Evolutionary conservation across 306 rosid genomes (phyloP).

Genomic region (Fragaria nilgerrensis): DNA sequence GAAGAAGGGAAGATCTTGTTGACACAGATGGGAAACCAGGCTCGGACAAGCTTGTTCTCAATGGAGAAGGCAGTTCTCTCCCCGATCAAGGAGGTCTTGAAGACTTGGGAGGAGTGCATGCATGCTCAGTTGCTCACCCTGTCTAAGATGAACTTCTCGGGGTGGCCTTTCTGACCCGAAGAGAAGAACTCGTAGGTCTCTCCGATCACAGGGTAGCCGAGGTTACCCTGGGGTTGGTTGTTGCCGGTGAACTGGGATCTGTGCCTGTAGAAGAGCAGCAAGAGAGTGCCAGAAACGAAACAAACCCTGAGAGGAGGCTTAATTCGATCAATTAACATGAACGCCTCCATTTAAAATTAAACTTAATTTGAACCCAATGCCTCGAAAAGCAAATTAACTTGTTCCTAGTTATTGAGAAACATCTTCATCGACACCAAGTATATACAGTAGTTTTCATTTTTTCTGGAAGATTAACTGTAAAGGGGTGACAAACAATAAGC

Average conservation of each 20-base stretch:
- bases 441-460: background rate
- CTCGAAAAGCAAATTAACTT: background rate
- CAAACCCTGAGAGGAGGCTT: background rate
- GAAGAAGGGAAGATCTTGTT: conserved; percentile 9
- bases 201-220: conserved; percentile 50
- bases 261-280: background rate
- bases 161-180: background rate
- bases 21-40: background rate
- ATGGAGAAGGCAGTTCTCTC: conserved; percentile 40
- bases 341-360: too few relatives aligned
- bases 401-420: background rate
- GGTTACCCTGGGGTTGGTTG: conserved; percentile 46
- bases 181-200: conserved; percentile 42
- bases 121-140: conserved; percentile 21
- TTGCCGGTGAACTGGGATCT: conserved; percentile 5
- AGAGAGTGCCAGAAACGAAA: background rate
- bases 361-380: background rate
- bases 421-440: background rate
- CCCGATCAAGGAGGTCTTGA: conserved; percentile 47
- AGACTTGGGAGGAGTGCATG: conserved; percentile 33
- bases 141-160: conserved; percentile 29
- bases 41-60: conserved; percentile 41
- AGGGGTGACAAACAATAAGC: too few relatives aligned
- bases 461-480: background rate
- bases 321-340: background rate